phyloP scores from a whole-genome alignment of 164 flowering plant species.

The Vitis cinerea region DNA sequence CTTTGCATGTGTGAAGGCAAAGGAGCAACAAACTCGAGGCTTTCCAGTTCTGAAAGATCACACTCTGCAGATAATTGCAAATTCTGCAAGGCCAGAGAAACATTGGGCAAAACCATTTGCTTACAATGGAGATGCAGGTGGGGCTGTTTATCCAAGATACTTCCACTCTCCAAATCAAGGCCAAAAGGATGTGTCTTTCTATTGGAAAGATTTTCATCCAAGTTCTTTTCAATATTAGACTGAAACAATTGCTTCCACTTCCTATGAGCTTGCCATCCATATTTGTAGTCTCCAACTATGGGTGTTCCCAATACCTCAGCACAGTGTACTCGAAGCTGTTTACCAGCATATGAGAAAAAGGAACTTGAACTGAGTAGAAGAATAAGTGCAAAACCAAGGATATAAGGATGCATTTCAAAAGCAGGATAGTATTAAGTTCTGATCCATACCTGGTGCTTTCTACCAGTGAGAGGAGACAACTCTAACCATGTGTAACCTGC shows the following conservation, averaged over 20 bases:
- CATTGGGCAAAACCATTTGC: slow-evolving; percentile 68
- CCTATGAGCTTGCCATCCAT: slow-evolving; percentile 87
- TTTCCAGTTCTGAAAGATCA: slow-evolving; percentile 47
- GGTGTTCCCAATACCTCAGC: slow-evolving; percentile 95
- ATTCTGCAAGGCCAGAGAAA: slow-evolving; percentile 49
- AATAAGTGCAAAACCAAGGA: neutral
- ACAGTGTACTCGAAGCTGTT: slow-evolving; percentile 93
- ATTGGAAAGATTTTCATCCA: slow-evolving; percentile 17
- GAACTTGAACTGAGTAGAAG: neutral
- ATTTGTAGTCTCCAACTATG: slow-evolving; percentile 94
- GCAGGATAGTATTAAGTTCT: slow-evolving; percentile 5
- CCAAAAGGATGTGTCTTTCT: slow-evolving; percentile 39
- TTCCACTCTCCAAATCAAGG: slow-evolving; percentile 57
- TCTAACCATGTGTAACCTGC: slow-evolving; percentile 88
- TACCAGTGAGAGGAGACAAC: slow-evolving; percentile 76
- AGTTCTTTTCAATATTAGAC: slow-evolving; percentile 12
- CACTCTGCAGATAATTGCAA: slow-evolving; percentile 25
- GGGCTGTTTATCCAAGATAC: slow-evolving; percentile 61
- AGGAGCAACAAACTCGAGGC: slow-evolving; percentile 61
- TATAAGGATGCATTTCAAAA: neutral
- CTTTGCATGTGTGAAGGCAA: slow-evolving; percentile 84
- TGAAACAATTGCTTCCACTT: slow-evolving; percentile 42
- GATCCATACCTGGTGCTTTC: slow-evolving; percentile 81
- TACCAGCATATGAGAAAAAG: slow-evolving; percentile 1
- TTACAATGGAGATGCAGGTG: slow-evolving; percentile 84